These are phyloP conservation scores for Calonectria henricotiae DNA, from an alignment of 2,329 filamentous ascomycete species.

Conservation along the genomic window DNA sequence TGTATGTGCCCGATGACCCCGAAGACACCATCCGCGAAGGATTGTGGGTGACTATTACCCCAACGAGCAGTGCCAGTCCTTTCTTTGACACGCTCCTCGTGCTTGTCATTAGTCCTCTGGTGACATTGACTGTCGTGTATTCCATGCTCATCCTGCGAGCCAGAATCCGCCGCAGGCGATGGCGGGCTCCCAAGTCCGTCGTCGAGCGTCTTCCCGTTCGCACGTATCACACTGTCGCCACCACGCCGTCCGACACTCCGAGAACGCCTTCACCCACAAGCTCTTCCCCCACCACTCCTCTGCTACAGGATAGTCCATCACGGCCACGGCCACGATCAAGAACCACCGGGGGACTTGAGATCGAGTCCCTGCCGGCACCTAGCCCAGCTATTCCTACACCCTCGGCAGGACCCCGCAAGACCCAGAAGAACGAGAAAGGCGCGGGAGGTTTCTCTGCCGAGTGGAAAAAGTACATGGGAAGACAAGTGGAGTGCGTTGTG, in stretches of 20 bases:
- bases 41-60: conserved; percentile 96
- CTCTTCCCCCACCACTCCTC: conserved; percentile 83
- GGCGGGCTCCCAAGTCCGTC: conserved; percentile 97
- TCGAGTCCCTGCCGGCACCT: conserved; percentile 64
- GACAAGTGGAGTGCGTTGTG: conserved; percentile 91
- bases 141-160: conserved; percentile 89
- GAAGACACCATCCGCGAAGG: conserved; percentile 72
- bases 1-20: conserved; percentile 41
- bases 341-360: conserved; percentile 74
- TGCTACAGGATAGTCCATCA: conserved; percentile 76
- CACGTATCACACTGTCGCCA: conserved; percentile 90
- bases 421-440: conserved; percentile 64
- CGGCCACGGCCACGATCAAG: conserved; percentile 75
- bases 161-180: conserved; percentile 89
- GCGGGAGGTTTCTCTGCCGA: conserved; percentile 63
- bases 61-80: conserved; percentile 89
- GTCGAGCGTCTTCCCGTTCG: conserved; percentile 95
- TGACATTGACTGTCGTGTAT: conserved; percentile 95
- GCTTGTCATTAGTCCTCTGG: conserved; percentile 92
- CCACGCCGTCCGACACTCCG: conserved; percentile 70
- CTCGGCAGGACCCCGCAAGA: conserved; percentile 54
- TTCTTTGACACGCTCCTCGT: conserved; percentile 98
- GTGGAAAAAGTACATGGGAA: conserved; percentile 79
- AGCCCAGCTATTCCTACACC: conserved; percentile 62
- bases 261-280: conserved; percentile 75